These are phyloP conservation scores for Trichophyton simii DNA, from an alignment of 2,329 filamentous ascomycete species.

Conservation along the genomic window DNA sequence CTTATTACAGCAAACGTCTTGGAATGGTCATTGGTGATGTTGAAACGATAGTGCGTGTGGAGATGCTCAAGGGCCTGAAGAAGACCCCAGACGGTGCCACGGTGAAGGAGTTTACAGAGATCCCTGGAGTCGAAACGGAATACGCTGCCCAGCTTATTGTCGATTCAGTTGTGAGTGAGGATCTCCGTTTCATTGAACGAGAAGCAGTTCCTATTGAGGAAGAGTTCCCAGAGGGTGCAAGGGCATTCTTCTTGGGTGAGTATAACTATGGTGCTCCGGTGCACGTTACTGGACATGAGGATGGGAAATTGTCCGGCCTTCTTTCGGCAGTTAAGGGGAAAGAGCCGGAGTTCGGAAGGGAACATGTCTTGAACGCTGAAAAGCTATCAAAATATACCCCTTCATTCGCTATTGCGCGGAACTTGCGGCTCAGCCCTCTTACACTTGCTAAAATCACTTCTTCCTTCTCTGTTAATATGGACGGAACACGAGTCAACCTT, in stretches of 20 bases:
- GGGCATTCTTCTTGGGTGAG: conserved; percentile 87
- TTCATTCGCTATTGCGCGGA: conserved; percentile 76
- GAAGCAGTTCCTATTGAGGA: conserved; percentile 78
- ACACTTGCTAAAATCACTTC: conserved; percentile 93
- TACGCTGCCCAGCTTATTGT: conserved; percentile 89
- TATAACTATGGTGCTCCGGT: conserved; percentile 83
- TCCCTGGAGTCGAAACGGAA: conserved; percentile 73
- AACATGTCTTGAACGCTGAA: conserved; percentile 60
- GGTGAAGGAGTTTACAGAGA: conserved; percentile 80
- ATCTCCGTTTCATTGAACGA: conserved; percentile 84
- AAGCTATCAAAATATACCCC: conserved; percentile 64
- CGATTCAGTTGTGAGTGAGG: conserved; percentile 77
- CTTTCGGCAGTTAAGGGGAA: conserved; percentile 59
- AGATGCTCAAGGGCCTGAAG: conserved; percentile 80
- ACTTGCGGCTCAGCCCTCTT: conserved; percentile 68
- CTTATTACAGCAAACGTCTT: conserved; percentile 77
- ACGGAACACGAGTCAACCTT: conserved; percentile 73
- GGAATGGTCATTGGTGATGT: conserved; percentile 77
- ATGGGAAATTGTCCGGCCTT: conserved; percentile 65
- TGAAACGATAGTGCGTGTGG: conserved; percentile 80
- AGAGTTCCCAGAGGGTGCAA: conserved; percentile 72
- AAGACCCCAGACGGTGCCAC: conserved; percentile 87
- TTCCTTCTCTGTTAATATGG: conserved; percentile 73
- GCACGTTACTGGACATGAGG: conserved; percentile 62
- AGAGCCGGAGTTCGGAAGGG: conserved; percentile 69